A percentile compares a stretch with the other conserved stretches of the same genome.
phyloP scores from a whole-genome alignment of 2,329 filamentous ascomycete species.

The Monosporascus sp. region DNA sequence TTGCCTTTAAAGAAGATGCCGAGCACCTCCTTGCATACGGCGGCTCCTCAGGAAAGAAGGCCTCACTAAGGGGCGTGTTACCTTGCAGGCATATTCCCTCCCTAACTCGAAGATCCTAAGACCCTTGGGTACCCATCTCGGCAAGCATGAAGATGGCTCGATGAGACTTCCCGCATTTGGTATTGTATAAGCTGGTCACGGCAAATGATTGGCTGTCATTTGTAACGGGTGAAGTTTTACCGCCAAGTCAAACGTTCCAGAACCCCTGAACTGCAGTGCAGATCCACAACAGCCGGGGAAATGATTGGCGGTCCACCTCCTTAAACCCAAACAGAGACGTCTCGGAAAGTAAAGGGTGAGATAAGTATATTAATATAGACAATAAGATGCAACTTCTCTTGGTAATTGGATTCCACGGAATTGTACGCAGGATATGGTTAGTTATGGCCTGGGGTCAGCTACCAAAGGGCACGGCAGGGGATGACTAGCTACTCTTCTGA shows the following conservation, averaged over 20 bases:
- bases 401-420: neutral
- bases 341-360: neutral
- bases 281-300: neutral
- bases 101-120: neutral
- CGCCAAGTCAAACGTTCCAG: constrained; percentile 1
- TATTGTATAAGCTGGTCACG: neutral
- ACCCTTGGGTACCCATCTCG: neutral
- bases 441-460: no score
- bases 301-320: neutral
- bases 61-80: neutral
- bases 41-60: no score
- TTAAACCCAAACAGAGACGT: neutral
- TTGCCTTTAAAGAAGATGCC: neutral
- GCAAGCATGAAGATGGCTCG: neutral
- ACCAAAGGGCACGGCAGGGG: no score
- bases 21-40: no score
- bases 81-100: neutral
- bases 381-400: neutral
- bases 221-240: neutral
- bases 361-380: neutral
- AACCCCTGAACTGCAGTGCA: neutral
- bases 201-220: neutral
- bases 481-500: no score
- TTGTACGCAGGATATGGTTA: no score
- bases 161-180: neutral